Evolutionary conservation across 2,329 filamentous ascomycete genomes (phyloP).

Genomic region (Cladosporium halotolerans): DNA sequence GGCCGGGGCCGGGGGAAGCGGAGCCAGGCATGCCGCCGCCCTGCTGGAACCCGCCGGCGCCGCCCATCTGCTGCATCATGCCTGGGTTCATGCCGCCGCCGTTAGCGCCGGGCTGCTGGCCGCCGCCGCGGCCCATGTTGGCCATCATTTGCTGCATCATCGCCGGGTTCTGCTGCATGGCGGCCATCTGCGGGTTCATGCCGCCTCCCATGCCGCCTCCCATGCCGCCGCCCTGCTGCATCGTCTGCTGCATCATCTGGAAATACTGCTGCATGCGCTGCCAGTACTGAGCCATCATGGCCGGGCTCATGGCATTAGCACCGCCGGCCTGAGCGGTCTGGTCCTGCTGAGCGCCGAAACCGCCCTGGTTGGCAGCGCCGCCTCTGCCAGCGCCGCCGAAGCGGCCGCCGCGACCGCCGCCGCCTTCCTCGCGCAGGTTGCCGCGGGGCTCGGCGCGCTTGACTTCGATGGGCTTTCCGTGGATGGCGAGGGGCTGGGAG

Average conservation of each 20-base stretch:
- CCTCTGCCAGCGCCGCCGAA: slow-evolving; percentile 31
- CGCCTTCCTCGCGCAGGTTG: slow-evolving; percentile 82
- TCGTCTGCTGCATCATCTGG: slow-evolving; percentile 41
- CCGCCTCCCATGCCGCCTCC: slow-evolving; percentile 32
- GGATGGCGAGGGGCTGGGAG: slow-evolving; percentile 77
- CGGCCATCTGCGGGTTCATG: slow-evolving; percentile 54
- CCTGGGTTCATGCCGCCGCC: slow-evolving; percentile 29
- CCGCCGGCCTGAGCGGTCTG: slow-evolving; percentile 17
- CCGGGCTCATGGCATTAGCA: slow-evolving; percentile 73
- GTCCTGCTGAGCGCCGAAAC: slow-evolving; percentile 17
- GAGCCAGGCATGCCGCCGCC: slow-evolving; percentile 29
- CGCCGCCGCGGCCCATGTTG: slow-evolving; percentile 27
- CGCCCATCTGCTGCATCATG: slow-evolving; percentile 54
- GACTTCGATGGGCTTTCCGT: slow-evolving; percentile 94
- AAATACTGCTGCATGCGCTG: slow-evolving; percentile 98
- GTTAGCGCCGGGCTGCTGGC: neutral
- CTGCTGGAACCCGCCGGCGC: slow-evolving; percentile 32
- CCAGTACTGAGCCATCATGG: slow-evolving; percentile 98
- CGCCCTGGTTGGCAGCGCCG: slow-evolving; percentile 33
- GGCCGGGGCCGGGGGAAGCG: slow-evolving; percentile 16
- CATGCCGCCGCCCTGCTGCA: slow-evolving; percentile 48
- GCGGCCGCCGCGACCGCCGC: slow-evolving; percentile 38
- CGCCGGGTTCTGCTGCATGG: slow-evolving; percentile 31
- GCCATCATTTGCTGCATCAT: slow-evolving; percentile 36
- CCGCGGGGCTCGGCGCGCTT: slow-evolving; percentile 96